phyloP scores from a whole-genome alignment of 106 monocot species.

The Allium sativum region DNA sequence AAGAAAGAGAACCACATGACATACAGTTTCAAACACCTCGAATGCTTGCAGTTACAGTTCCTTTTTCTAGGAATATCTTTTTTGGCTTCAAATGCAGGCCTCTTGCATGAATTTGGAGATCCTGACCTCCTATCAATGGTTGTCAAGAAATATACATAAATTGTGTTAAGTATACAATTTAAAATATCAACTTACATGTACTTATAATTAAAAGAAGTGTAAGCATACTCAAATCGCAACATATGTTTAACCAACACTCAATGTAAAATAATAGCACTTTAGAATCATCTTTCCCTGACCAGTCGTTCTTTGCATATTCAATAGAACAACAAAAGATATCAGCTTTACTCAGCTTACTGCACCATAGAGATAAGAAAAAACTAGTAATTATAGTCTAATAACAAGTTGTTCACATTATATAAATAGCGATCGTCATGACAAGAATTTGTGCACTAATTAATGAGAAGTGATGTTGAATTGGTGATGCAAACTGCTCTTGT shows the following conservation, averaged over 20 bases:
- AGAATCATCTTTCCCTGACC: background rate
- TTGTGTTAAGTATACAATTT: background rate
- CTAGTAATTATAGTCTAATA: too few species aligned
- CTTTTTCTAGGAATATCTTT: constrained; percentile 86
- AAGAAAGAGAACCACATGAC: constrained; percentile 14
- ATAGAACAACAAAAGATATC: too few species aligned
- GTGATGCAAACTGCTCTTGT: too few species aligned
- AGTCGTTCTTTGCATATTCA: background rate
- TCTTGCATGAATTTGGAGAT: constrained; percentile 62
- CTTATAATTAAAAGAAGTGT: background rate
- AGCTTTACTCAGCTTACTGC: too few species aligned
- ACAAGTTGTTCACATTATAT: too few species aligned
- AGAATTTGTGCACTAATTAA: too few species aligned
- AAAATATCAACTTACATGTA: background rate
- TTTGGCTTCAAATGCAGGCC: constrained; percentile 60
- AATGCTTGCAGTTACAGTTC: constrained; percentile 94
- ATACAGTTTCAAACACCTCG: constrained; percentile 93
- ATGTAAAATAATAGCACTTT: background rate
- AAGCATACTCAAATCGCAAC: background rate
- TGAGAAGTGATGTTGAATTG: too few species aligned
- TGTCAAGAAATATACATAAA: background rate
- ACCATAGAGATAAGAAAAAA: too few species aligned
- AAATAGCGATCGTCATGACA: too few species aligned
- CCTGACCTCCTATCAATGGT: constrained; percentile 57
- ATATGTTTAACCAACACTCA: background rate